These are phyloP conservation scores for Jackrogersella minutella DNA, from an alignment of 495 filamentous ascomycete species.

Conservation along the genomic window DNA sequence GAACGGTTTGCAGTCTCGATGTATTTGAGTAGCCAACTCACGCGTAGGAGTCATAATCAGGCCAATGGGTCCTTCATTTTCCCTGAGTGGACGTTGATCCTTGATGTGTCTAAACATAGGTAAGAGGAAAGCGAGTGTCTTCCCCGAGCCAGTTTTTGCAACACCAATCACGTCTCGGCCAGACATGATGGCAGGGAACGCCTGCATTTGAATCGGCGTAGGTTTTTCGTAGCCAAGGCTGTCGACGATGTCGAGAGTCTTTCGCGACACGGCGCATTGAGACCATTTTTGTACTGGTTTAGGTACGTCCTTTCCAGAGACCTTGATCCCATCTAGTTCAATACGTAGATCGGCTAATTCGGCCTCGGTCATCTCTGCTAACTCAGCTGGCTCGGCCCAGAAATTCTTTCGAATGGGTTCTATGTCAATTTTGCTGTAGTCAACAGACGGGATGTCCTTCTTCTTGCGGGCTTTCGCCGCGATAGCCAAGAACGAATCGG, in stretches of 20 bases:
- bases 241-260: constrained; percentile 87
- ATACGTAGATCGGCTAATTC: constrained; percentile 82
- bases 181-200: constrained; percentile 94
- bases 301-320: constrained; percentile 81
- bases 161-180: constrained; percentile 96
- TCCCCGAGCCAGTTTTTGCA: constrained; percentile 98
- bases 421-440: constrained; percentile 86
- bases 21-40: constrained; percentile 94
- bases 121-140: constrained; percentile 92
- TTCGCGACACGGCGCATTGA: constrained; percentile 87
- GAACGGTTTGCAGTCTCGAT: constrained; percentile 92
- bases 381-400: constrained; percentile 87
- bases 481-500: constrained; percentile 82
- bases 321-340: constrained; percentile 95
- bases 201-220: constrained; percentile 94
- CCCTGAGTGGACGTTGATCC: constrained; percentile 84
- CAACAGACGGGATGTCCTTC: constrained; percentile 87
- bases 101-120: constrained; percentile 99
- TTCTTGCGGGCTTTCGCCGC: constrained; percentile 89
- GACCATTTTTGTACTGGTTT: constrained; percentile 97
- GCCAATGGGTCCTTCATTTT: constrained; percentile 85
- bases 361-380: constrained; percentile 83
- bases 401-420: constrained; percentile 91
- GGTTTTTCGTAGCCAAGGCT: constrained; percentile 86
- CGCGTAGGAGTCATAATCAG: constrained; percentile 94